Evolutionary conservation across 2,329 filamentous ascomycete species (phyloP), one percentile per base, ranked within the genome.

Genomic region (Alternaria infectoria): DNA sequence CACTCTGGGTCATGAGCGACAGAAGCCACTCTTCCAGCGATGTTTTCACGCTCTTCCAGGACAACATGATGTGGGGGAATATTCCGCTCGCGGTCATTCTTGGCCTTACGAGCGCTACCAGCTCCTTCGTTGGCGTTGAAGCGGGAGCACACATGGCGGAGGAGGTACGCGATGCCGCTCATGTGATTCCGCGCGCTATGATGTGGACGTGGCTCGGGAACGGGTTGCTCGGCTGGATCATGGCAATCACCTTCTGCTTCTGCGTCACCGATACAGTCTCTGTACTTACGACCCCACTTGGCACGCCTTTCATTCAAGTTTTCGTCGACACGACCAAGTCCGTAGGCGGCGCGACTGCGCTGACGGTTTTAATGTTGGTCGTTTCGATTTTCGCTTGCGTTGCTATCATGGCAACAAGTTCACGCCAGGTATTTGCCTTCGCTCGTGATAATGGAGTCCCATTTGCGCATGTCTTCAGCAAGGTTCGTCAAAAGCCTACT

Each of bases 41-140:
- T 2, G 83, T 85, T 0, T 84, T 85, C 59, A 79, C 81, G 4
- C 65, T 77, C 1, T 86, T 86, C 67, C 71, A 75, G 12, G 83
- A 86, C 25, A 81, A 68, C 30, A 75, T 71, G 56, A 51, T 51
- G 45, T 58, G 56, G 56, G 40, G 30, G 0, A 58, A 47, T 47
- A 8, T 58, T 23, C 56, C 46, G 9, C 30, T 58, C 13, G 56
- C 56, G 4, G 45, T 51, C 13, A 58, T 58, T 10, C 19, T 58
- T 17, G 80, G 81, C 5, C 70, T 85, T 17, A 81, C 83, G 2
- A 70, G 73, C 19, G 67, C 83, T 43, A 74, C 83, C 19, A 82
- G 81, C 10, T 67, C 80, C 17, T 68, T 81, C 21, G 62, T 76
- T 26, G 79, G 79, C 51, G 64, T 74, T 8, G 77, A 80, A 54